phyloP scores from a whole-genome alignment of 306 rosid species.

The Hippophae tibetana region DNA sequence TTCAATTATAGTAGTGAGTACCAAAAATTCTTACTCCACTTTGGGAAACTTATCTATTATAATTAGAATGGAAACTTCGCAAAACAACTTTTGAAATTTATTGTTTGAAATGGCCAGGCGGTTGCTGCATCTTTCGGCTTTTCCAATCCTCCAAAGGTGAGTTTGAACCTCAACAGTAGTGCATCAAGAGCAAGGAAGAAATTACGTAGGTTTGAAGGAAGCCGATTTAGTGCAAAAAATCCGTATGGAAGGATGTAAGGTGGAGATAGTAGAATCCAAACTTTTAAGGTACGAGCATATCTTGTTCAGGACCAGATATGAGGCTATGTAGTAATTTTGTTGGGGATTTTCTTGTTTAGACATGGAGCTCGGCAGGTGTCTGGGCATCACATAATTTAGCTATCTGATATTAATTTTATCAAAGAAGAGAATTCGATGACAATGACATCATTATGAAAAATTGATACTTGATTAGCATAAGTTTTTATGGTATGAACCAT shows the following conservation, averaged over 20 bases:
- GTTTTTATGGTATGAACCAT: too few species aligned
- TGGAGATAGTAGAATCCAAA: conserved; percentile 27
- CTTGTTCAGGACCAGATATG: neutral
- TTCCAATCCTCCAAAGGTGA: conserved; percentile 72
- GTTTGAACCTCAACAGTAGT: conserved; percentile 57
- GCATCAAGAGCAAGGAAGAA: conserved; percentile 65
- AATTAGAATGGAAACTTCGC: neutral
- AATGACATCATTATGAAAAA: too few species aligned
- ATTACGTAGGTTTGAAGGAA: conserved; percentile 37
- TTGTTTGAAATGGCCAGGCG: conserved; percentile 37
- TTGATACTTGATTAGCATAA: too few species aligned
- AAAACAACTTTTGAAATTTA: neutral
- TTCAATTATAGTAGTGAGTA: too few species aligned
- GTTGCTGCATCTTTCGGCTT: conserved; percentile 68
- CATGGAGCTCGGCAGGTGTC: too few species aligned
- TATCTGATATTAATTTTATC: too few species aligned
- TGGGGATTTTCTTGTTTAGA: too few species aligned
- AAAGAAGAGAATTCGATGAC: too few species aligned
- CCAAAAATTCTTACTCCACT: too few species aligned
- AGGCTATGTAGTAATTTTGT: conserved; percentile 9
- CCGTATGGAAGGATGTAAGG: conserved; percentile 45
- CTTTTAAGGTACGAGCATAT: conserved; percentile 27
- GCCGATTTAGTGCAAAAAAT: conserved; percentile 35
- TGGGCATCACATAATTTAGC: too few species aligned
- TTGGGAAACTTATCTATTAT: too few species aligned